phyloP scores from a whole-genome alignment of 108 stramenopile genomes.

The Thalassiosira profunda region DNA sequence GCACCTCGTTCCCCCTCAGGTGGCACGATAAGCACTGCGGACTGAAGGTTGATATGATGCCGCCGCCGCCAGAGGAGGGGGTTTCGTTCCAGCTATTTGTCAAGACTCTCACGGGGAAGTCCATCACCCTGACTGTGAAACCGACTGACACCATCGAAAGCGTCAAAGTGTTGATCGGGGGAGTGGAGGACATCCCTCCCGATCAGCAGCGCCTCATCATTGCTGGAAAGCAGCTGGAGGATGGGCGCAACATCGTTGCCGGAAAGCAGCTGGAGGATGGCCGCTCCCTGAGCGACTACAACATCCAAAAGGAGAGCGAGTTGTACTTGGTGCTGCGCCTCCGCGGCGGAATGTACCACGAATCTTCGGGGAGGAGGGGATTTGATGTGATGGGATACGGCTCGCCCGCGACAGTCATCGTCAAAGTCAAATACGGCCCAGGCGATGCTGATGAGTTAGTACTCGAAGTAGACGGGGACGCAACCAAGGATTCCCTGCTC shows the following conservation, averaged over 20 bases:
- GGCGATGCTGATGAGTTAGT: background rate
- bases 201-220: constrained; percentile 64
- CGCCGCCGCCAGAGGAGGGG: too few species aligned
- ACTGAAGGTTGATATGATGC: too few species aligned
- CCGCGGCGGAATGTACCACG: constrained; percentile 60
- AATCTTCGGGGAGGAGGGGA: background rate
- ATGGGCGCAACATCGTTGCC: constrained; percentile 76
- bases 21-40: too few species aligned
- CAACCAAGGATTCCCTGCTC: background rate
- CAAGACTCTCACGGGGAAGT: background rate
- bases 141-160: constrained; percentile 22
- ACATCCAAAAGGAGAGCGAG: constrained; percentile 80
- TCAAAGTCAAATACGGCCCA: background rate
- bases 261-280: constrained; percentile 89
- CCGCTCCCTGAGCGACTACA: constrained; percentile 77
- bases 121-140: constrained; percentile 1
- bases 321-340: constrained; percentile 60
- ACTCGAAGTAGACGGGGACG: background rate
- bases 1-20: too few species aligned
- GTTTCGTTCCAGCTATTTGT: constrained; percentile 12
- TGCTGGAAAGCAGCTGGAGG: constrained; percentile 73
- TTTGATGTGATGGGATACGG: background rate
- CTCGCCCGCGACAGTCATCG: too few species aligned
- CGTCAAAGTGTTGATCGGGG: constrained; percentile 19
- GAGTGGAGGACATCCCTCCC: constrained; percentile 7